Conservation (phyloP, 1,284 basidiomycete species). For the Trichosporon sp. region DNA sequence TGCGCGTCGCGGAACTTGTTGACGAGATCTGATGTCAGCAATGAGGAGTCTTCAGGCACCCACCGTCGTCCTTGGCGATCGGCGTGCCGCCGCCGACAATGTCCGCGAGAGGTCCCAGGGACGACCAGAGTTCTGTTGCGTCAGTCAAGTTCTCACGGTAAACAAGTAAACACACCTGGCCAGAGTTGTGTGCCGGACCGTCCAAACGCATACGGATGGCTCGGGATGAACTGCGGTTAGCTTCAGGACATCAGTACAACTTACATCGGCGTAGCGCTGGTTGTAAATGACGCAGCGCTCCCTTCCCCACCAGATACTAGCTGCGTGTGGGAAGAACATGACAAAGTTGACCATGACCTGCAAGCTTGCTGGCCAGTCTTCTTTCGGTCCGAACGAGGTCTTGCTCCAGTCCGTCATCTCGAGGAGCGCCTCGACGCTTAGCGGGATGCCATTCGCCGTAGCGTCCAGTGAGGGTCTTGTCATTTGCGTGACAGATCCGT, state of each 20-base stretch:
- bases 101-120: conserved; percentile 49
- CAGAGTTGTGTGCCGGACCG: conserved; percentile 48
- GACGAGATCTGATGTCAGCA: conserved; percentile 40
- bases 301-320: conserved; percentile 53
- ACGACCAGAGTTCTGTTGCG: conserved; percentile 45
- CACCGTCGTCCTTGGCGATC: conserved; percentile 51
- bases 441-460: conserved; percentile 24
- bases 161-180: conserved; percentile 39
- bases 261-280: conserved; percentile 44
- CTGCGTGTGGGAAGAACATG: conserved; percentile 48
- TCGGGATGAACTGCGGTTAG: conserved; percentile 28
- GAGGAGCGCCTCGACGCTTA: conserved; percentile 43
- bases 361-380: conserved; percentile 47
- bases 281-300: conserved; percentile 55
- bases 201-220: conserved; percentile 53
- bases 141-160: conserved; percentile 7
- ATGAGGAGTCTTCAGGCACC: conserved; percentile 19
- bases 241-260: conserved; percentile 11
- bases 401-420: conserved; percentile 49
- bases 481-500: conserved; percentile 11
- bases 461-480: background rate
- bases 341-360: conserved; percentile 41
- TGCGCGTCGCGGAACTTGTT: conserved; percentile 13
- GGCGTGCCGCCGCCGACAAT: conserved; percentile 48
- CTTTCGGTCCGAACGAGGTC: conserved; percentile 47